Percentiles rank a stretch among this genome's conserved stretches.
phyloP scores from a whole-genome alignment of 345 rosid genomes.

The Eucalyptus cloeziana region DNA sequence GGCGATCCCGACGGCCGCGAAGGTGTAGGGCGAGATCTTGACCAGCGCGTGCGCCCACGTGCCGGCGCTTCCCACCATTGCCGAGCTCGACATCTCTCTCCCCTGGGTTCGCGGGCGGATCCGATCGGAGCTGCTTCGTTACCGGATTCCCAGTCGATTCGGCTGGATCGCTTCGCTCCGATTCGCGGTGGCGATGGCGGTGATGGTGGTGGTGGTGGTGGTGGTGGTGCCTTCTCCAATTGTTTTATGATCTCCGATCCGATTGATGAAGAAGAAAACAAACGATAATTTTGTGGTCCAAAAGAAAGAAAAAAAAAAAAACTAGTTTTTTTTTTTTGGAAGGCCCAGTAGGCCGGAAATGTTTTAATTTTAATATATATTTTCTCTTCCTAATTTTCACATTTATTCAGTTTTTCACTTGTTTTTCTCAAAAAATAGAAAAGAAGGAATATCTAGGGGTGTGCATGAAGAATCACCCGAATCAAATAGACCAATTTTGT shows the following conservation, averaged over 20 bases:
- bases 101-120: background rate
- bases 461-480: fast-evolving
- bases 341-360: background rate
- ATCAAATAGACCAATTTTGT: fast-evolving
- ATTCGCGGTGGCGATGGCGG: background rate
- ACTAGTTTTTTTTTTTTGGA: background rate
- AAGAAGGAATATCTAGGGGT: too few species aligned
- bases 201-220: background rate
- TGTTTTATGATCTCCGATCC: background rate
- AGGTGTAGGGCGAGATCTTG: constrained; percentile 84
- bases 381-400: background rate
- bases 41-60: constrained; percentile 78
- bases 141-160: background rate
- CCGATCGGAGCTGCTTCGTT: background rate
- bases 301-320: background rate
- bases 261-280: background rate
- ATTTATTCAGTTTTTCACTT: background rate
- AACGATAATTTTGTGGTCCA: background rate
- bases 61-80: constrained; percentile 32
- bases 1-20: constrained; percentile 93
- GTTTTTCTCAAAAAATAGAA: too few species aligned
- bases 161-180: background rate
- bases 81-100: constrained; percentile 15
- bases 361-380: background rate
- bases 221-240: background rate